phyloP scores from a whole-genome alignment of 73 alveolate genomes.

The Diophrys sp. region DNA sequence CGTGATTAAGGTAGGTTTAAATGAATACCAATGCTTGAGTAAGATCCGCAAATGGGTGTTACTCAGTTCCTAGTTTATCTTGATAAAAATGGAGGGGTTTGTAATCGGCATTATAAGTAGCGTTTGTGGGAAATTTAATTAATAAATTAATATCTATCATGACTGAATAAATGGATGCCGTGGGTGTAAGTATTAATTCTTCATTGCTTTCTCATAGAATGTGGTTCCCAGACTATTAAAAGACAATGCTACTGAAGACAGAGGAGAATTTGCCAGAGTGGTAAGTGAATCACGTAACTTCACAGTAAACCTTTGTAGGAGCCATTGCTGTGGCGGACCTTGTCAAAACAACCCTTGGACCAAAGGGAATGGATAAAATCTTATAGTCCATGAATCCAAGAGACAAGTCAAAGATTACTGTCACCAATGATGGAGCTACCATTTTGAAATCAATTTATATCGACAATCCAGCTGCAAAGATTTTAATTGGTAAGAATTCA shows the following conservation, averaged over 20 bases:
- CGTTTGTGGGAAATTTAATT: no score
- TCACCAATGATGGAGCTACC: constrained; percentile 98
- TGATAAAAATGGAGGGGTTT: no score
- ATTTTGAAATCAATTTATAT: constrained; percentile 90
- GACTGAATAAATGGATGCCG: constrained; percentile 54
- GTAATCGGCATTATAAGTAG: no score
- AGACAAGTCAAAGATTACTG: constrained; percentile 79
- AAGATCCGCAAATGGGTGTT: no score
- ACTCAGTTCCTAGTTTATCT: no score
- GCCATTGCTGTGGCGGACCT: constrained; percentile 98
- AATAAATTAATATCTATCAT: background rate
- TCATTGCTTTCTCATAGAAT: constrained; percentile 25
- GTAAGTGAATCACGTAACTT: constrained; percentile 30
- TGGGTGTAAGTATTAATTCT: constrained; percentile 19
- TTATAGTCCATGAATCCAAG: constrained; percentile 86
- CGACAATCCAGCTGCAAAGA: constrained; percentile 98
- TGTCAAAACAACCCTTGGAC: constrained; percentile 97
- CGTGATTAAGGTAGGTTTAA: no score
- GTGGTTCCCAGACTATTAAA: constrained; percentile 80
- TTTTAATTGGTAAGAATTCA: constrained; percentile 57
- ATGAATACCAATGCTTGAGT: no score
- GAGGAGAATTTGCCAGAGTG: constrained; percentile 88
- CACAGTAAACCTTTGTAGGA: constrained; percentile 87
- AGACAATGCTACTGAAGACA: constrained; percentile 77
- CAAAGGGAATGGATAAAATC: constrained; percentile 98